Evolutionary conservation across 225 moss, liverwort and hornwort genomes (phyloP).

Genomic region (Antitrichia curtipendula): DNA sequence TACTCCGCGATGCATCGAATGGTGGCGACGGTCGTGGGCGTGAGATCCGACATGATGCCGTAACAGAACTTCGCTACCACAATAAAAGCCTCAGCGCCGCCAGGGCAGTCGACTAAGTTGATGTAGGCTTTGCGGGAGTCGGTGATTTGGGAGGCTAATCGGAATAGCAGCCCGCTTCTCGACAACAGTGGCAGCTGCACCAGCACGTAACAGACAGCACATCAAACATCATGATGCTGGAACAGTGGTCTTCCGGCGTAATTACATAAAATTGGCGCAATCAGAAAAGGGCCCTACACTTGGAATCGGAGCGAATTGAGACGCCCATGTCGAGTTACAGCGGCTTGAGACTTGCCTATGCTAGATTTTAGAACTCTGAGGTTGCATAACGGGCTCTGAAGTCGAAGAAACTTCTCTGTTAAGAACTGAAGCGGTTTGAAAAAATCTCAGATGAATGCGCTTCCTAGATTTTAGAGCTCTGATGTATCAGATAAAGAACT

Average conservation of each 20-base stretch:
- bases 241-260: not conserved
- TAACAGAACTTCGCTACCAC: constrained; percentile 68
- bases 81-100: constrained; percentile 65
- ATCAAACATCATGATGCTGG: not conserved
- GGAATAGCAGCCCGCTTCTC: constrained; percentile 50
- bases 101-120: constrained; percentile 55
- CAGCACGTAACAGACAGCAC: not conserved
- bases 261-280: not conserved
- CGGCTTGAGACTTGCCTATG: no score
- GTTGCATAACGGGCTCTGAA: not conserved
- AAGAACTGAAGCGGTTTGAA: not conserved
- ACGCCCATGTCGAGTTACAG: not conserved
- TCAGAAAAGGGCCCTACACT: not conserved
- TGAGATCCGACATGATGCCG: constrained; percentile 60
- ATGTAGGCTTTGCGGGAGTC: constrained; percentile 48
- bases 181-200: constrained; percentile 34
- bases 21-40: constrained; percentile 47
- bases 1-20: constrained; percentile 61
- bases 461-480: no score
- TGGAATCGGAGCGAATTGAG: not conserved
- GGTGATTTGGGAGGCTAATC: constrained; percentile 40
- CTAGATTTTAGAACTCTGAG: not conserved
- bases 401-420: not conserved
- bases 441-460: not conserved
- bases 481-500: not conserved